These are phyloP conservation scores for Ophiostoma sp. DNA, from an alignment of 2,329 filamentous ascomycete species.

Conservation along the genomic window DNA sequence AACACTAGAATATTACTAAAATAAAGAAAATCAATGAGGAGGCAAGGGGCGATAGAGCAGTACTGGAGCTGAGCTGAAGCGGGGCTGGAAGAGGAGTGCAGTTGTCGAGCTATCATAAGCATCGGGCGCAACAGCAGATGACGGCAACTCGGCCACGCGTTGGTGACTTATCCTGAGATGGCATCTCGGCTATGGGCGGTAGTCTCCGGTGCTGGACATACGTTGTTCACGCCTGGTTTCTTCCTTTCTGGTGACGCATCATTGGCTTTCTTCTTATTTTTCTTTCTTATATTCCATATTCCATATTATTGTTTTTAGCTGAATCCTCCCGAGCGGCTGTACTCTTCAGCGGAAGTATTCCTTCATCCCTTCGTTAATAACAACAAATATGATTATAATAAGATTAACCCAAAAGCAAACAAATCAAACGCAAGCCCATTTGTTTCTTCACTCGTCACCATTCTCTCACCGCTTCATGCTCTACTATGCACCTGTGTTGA, in stretches of 20 bases:
- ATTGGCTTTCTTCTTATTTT: background rate
- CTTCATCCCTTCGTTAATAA: too few species aligned
- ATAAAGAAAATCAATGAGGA: background rate
- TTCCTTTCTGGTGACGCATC: background rate
- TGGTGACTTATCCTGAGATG: background rate
- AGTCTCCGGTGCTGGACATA: too few species aligned
- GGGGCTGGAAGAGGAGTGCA: background rate
- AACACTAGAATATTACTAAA: too few species aligned
- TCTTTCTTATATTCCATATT: background rate
- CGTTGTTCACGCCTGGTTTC: background rate
- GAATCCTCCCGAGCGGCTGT: background rate
- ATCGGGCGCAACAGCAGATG: background rate
- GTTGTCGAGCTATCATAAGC: background rate
- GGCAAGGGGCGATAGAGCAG: background rate
- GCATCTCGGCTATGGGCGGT: background rate
- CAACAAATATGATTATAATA: too few species aligned
- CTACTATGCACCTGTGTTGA: background rate
- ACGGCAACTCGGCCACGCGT: background rate
- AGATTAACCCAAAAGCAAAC: too few species aligned
- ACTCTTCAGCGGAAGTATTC: background rate
- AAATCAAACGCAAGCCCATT: too few species aligned
- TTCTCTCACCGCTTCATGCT: background rate
- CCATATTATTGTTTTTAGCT: background rate
- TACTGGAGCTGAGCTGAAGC: background rate
- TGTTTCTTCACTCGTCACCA: background rate